Percentiles rank a stretch among this genome's conserved stretches.
phyloP scores from a whole-genome alignment of 768 basidiomycete species.

The Kwoniella bestiolae region DNA sequence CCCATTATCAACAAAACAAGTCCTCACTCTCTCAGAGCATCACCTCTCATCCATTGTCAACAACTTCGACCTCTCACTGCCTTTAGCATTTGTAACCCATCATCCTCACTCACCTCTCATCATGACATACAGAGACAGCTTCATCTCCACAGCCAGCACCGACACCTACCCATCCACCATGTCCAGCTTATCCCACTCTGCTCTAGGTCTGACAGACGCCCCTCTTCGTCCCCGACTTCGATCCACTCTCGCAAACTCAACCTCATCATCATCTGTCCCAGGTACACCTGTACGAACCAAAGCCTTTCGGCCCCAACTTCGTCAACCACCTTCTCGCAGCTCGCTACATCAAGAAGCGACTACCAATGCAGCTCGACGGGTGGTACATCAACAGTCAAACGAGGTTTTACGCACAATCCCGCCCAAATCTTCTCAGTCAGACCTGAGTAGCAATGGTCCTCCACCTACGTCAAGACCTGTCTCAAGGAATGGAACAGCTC shows the following conservation, averaged over 20 bases:
- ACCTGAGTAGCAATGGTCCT: neutral
- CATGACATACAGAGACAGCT: slow-evolving; percentile 28
- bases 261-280: slow-evolving; percentile 1
- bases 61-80: neutral
- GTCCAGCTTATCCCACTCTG: slow-evolving; percentile 33
- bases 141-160: slow-evolving; percentile 30
- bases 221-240: slow-evolving; percentile 20
- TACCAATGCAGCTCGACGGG: slow-evolving; percentile 10
- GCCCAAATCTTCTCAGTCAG: neutral
- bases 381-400: neutral
- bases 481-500: neutral
- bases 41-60: too few species aligned
- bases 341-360: slow-evolving; percentile 22
- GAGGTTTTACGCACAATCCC: neutral
- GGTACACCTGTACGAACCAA: neutral
- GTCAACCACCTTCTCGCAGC: slow-evolving; percentile 2
- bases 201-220: slow-evolving; percentile 40
- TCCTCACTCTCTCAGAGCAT: too few species aligned
- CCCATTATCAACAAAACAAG: too few species aligned
- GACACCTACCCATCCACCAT: slow-evolving; percentile 44
- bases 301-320: slow-evolving; percentile 5
- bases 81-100: neutral
- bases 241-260: slow-evolving; percentile 1
- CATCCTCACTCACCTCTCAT: neutral
- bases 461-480: neutral